Evolutionary conservation across 1,139 yeast genomes (phyloP).

Genomic region (Hansenula anomala): DNA sequence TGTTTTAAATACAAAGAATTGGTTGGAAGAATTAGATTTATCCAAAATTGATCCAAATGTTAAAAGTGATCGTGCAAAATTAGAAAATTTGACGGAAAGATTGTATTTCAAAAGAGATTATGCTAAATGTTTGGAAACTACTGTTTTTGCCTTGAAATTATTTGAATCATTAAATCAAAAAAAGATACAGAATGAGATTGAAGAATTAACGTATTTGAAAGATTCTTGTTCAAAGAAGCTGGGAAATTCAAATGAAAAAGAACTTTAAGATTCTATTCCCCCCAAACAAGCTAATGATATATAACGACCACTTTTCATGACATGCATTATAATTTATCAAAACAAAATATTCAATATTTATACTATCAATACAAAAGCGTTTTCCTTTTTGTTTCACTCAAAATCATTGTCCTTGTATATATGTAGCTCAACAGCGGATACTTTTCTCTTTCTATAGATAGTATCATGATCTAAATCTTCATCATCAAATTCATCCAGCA

Average conservation of each 20-base stretch:
- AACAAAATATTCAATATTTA: too few relatives aligned
- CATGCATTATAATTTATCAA: not conserved
- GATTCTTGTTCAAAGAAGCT: constrained; percentile 28
- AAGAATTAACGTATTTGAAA: constrained; percentile 41
- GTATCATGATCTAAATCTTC: constrained; percentile 28
- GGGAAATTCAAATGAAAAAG: not conserved
- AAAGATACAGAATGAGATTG: constrained; percentile 37
- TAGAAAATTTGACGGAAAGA: constrained; percentile 31
- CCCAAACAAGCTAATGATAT: too few relatives aligned
- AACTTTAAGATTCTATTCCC: too few relatives aligned
- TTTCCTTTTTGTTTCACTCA: constrained; percentile 1
- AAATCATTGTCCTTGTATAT: constrained; percentile 35
- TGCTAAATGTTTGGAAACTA: constrained; percentile 37
- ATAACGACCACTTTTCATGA: not conserved
- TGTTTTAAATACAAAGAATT: constrained; percentile 36
- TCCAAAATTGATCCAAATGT: constrained; percentile 15
- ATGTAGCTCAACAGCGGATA: constrained; percentile 55
- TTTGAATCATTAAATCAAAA: constrained; percentile 28
- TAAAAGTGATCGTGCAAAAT: constrained; percentile 25
- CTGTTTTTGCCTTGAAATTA: constrained; percentile 26
- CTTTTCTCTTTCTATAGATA: constrained; percentile 43
- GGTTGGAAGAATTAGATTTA: constrained; percentile 32
- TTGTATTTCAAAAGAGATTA: constrained; percentile 46
- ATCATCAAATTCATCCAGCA: constrained; percentile 53
- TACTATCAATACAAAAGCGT: not conserved